These are phyloP conservation scores for Chaetomium fimeti DNA, from an alignment of 495 filamentous ascomycete genomes.

Conservation along the genomic window DNA sequence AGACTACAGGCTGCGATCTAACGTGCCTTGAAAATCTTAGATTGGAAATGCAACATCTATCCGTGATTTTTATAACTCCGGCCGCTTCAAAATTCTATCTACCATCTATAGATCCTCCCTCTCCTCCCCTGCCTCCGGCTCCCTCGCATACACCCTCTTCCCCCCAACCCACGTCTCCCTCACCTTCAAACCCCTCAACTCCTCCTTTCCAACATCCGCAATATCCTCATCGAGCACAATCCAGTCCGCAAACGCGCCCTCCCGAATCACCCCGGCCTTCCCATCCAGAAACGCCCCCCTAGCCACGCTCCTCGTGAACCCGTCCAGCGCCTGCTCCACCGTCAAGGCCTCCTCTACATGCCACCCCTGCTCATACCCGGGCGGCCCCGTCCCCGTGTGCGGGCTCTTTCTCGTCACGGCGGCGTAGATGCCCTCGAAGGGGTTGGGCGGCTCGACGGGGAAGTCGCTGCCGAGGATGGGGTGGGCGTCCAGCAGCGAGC, in stretches of 20 bases:
- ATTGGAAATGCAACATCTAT: not conserved
- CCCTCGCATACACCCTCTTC: constrained; percentile 41
- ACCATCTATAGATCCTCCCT: constrained; percentile 22
- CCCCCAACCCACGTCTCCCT: constrained; percentile 65
- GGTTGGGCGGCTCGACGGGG: constrained; percentile 61
- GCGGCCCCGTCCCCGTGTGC: constrained; percentile 47
- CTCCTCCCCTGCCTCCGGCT: constrained; percentile 18
- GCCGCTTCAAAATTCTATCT: not conserved
- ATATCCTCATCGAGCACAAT: constrained; percentile 55
- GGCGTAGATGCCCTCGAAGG: constrained; percentile 62
- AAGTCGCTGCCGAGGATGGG: constrained; percentile 63
- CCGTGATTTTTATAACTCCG: not conserved
- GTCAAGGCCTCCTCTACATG: constrained; percentile 53
- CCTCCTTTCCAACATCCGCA: constrained; percentile 41
- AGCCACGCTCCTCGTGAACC: constrained; percentile 52
- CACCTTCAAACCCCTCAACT: constrained; percentile 50
- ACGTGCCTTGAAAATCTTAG: not conserved
- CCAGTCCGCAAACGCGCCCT: constrained; percentile 61
- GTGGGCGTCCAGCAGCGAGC: constrained; percentile 44
- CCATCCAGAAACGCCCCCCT: constrained; percentile 53
- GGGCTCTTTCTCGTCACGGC: constrained; percentile 56
- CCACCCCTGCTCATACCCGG: constrained; percentile 51
- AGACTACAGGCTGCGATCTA: constrained; percentile 21
- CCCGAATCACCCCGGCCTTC: constrained; percentile 51
- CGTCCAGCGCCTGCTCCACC: constrained; percentile 53